Evolutionary conservation across 257 asterid genomes (phyloP), one percentile per base, ranked within the genome.

Genomic region (Fraxinus quadrangulata): DNA sequence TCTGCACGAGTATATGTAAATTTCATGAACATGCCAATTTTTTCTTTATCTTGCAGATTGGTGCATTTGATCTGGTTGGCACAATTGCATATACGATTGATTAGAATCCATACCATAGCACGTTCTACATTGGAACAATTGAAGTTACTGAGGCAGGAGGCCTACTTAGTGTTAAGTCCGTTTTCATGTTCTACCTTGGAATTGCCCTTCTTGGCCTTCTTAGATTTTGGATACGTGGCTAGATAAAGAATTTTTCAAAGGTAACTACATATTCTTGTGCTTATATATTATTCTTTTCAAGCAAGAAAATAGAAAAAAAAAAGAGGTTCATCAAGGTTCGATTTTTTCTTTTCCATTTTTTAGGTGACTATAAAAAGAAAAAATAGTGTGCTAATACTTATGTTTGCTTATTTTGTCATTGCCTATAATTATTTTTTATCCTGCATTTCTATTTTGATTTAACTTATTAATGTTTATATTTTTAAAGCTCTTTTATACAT

Each of bases 71-170:
- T 26, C 28, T 26, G 28, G 28, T 91, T 75, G 99, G 96, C 33
- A 88, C 88, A 70, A 89, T 96, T 84, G 89, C 92, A 12, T 96
- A 96, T 66, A 98, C 92, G 88, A 91, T 96, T n/a, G 97, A 89
- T 83, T 92, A 90, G 61, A 81, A 82, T 45, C 97, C 96, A 4
- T 90, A 88, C 84, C 98, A 96, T 79, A 92, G 81, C 54, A 88
- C 92, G 70, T 96, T 96, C 88, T 96, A 90, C 85, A 96, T 94
- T 81, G 94, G 97, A 72, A 96, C 99, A 68, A 87, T 96, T 79
- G 99, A 96, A 90, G 98, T 96, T 82, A 42, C 87, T 51, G 99
- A 96, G 85, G 79, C 92, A 36, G 96, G 99, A 21, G 96, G 97
- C 80, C 77, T 85, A 75, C 78, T 92, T 87, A 91, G 97, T 78